These are phyloP conservation scores for Colletotrichum ledebouriae DNA, from an alignment of 2,329 filamentous ascomycete genomes.

Conservation along the genomic window DNA sequence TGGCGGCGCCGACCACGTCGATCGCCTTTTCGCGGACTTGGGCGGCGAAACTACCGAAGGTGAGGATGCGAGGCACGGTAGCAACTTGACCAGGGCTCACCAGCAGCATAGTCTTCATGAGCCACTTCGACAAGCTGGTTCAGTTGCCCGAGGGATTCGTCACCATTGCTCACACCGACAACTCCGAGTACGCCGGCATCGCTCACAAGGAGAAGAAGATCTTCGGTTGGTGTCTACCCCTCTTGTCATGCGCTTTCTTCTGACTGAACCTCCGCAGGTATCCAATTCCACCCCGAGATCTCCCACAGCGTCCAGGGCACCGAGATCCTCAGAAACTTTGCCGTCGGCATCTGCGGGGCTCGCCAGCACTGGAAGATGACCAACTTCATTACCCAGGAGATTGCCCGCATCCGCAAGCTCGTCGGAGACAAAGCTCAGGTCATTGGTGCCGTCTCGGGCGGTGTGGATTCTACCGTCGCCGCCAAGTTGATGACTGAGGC, in stretches of 20 bases:
- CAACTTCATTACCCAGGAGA: conserved; percentile 85
- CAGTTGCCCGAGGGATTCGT: conserved; percentile 80
- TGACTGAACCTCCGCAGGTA: conserved; percentile 54
- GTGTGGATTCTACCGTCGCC: conserved; percentile 91
- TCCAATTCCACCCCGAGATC: conserved; percentile 94
- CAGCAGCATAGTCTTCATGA: conserved; percentile 76
- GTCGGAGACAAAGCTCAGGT: conserved; percentile 89
- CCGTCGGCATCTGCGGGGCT: conserved; percentile 83
- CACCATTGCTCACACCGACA: conserved; percentile 80
- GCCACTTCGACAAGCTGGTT: conserved; percentile 87
- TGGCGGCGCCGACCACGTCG: conserved; percentile 69
- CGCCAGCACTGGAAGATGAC: conserved; percentile 86
- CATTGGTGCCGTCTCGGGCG: conserved; percentile 71
- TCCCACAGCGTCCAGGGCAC: conserved; percentile 72
- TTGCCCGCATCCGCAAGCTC: conserved; percentile 81
- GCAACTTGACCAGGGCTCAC: too few species aligned
- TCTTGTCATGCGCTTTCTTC: not conserved
- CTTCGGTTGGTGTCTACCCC: conserved; percentile 62
- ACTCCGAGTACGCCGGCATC: conserved; percentile 85
- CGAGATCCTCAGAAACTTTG: conserved; percentile 85
- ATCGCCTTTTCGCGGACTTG: conserved; percentile 83
- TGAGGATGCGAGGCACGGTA: conserved; percentile 27
- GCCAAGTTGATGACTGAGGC: conserved; percentile 88
- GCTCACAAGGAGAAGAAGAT: conserved; percentile 78
- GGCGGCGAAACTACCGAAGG: conserved; percentile 72